Conservation (phyloP, 495 filamentous ascomycete genomes). For the Bacidia gigantensis region DNA sequence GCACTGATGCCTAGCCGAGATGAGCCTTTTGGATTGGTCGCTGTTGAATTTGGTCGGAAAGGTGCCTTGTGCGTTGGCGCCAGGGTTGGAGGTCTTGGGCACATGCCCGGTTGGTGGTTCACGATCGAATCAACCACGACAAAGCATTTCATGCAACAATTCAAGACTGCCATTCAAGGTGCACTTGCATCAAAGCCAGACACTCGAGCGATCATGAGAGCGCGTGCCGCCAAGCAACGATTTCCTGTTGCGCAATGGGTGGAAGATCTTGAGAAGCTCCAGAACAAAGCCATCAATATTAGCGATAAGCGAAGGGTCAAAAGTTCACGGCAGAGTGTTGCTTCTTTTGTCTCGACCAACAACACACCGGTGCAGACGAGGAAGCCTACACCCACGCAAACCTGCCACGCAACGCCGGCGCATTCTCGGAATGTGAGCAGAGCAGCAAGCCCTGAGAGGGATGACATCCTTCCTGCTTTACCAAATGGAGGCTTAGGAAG, state of each 20-base stretch:
- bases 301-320: slow-evolving; percentile 7
- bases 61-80: slow-evolving; percentile 62
- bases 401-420: slow-evolving; percentile 1
- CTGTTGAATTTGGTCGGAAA: slow-evolving; percentile 66
- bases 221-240: slow-evolving; percentile 56
- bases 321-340: background rate
- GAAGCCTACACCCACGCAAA: background rate
- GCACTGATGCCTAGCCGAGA: slow-evolving; percentile 65
- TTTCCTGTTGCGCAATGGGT: slow-evolving; percentile 61
- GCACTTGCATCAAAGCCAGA: slow-evolving; percentile 48
- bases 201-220: slow-evolving; percentile 52
- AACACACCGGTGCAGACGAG: background rate
- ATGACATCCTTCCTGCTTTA: too few species aligned
- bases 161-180: slow-evolving; percentile 52
- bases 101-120: slow-evolving; percentile 63
- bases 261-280: slow-evolving; percentile 45
- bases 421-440: slow-evolving; percentile 6
- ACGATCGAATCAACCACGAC: slow-evolving; percentile 55
- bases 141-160: slow-evolving; percentile 54
- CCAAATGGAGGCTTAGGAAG: background rate
- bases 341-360: background rate
- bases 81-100: slow-evolving; percentile 48
- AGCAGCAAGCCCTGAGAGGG: too few species aligned
- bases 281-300: slow-evolving; percentile 32
- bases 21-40: slow-evolving; percentile 67